Evolutionary conservation across 257 asterid genomes (phyloP).

Genomic region (Forsythia viridissima): DNA sequence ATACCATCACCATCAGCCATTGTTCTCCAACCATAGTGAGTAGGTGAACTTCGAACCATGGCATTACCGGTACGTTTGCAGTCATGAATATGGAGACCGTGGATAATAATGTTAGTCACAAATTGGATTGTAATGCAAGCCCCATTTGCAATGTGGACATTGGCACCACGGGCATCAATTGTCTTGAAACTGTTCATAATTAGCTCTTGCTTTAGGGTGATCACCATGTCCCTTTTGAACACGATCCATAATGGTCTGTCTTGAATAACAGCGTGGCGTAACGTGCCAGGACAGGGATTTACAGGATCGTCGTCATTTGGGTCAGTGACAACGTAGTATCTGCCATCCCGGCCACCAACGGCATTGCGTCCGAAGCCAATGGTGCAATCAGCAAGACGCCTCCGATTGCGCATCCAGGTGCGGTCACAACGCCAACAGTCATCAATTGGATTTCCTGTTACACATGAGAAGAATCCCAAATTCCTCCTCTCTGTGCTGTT

Average conservation of each 20-base stretch:
- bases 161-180: conserved; percentile 79
- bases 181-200: conserved; percentile 91
- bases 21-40: conserved; percentile 83
- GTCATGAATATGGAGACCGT: conserved; percentile 79
- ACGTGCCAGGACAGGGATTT: conserved; percentile 83
- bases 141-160: conserved; percentile 78
- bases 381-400: conserved; percentile 79
- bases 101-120: conserved; percentile 76
- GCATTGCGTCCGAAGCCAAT: conserved; percentile 92
- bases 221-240: conserved; percentile 80
- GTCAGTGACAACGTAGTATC: conserved; percentile 69
- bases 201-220: conserved; percentile 72
- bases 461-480: conserved; percentile 78
- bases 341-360: conserved; percentile 78
- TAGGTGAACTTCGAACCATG: conserved; percentile 78
- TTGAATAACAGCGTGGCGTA: conserved; percentile 85
- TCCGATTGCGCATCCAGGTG: conserved; percentile 69
- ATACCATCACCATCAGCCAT: conserved; percentile 92
- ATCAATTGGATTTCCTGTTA: conserved; percentile 80
- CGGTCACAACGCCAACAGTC: conserved; percentile 90
- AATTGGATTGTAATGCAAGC: conserved; percentile 72
- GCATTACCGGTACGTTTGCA: conserved; percentile 77
- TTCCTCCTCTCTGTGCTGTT: conserved; percentile 76
- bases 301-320: conserved; percentile 66
- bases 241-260: conserved; percentile 83